These are phyloP conservation scores for Termitomyces heimii DNA, from an alignment of 768 basidiomycete genomes.

Conservation along the genomic window DNA sequence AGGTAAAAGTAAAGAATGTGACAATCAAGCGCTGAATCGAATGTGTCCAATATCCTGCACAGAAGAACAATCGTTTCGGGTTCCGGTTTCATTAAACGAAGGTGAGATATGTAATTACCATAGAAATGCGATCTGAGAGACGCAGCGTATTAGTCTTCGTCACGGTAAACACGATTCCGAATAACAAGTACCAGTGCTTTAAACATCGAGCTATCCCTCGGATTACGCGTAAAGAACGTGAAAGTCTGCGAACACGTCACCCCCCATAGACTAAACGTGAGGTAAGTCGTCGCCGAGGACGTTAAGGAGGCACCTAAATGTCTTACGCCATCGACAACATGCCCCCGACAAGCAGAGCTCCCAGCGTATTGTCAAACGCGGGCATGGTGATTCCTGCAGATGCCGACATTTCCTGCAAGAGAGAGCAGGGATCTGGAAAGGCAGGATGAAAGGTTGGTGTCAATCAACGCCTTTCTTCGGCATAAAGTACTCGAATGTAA, in stretches of 20 bases:
- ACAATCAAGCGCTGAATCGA: slow-evolving; percentile 44
- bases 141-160: background rate
- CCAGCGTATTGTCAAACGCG: slow-evolving; percentile 44
- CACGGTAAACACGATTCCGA: too few relatives aligned
- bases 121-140: slow-evolving; percentile 24
- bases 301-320: background rate
- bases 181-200: slow-evolving; percentile 30
- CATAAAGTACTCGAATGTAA: background rate
- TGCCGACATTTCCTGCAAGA: slow-evolving; percentile 9
- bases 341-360: slow-evolving; percentile 49
- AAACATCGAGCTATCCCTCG: slow-evolving; percentile 24
- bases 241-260: slow-evolving; percentile 50
- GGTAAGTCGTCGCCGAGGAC: background rate
- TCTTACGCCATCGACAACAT: slow-evolving; percentile 48
- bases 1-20: slow-evolving; percentile 58
- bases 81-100: background rate
- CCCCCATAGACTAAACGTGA: slow-evolving; percentile 45
- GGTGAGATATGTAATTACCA: slow-evolving; percentile 17
- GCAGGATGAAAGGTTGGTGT: background rate
- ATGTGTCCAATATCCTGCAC: slow-evolving; percentile 47
- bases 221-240: slow-evolving; percentile 37
- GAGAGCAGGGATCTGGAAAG: background rate
- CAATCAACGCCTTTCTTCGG: background rate
- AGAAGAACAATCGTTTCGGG: background rate
- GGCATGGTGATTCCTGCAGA: slow-evolving; percentile 12